Conservation (phyloP, 2,329 filamentous ascomycete genomes). For the Fusarium falciforme region DNA sequence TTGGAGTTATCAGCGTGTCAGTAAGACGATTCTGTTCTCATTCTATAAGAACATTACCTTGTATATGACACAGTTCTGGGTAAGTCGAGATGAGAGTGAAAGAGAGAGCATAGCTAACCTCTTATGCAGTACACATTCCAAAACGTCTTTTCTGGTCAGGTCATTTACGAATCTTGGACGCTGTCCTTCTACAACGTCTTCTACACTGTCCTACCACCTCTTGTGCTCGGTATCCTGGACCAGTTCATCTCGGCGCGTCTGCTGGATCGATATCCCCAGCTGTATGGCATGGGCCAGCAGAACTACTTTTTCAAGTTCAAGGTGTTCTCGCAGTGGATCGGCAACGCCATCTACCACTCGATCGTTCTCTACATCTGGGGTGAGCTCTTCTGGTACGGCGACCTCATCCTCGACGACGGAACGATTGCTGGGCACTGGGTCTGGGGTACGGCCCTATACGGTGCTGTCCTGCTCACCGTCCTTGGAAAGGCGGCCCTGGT, state of each 20-base stretch:
- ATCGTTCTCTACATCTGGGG: slow-evolving; percentile 90
- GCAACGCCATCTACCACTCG: slow-evolving; percentile 95
- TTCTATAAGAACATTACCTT: slow-evolving; percentile 99
- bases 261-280: slow-evolving; percentile 93
- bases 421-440: slow-evolving; percentile 94
- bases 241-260: slow-evolving; percentile 96
- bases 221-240: slow-evolving; percentile 95
- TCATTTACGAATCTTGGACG: slow-evolving; percentile 99
- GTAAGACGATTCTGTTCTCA: slow-evolving; percentile 96
- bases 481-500: slow-evolving; percentile 94
- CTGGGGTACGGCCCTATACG: slow-evolving; percentile 96
- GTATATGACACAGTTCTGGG: slow-evolving; percentile 99
- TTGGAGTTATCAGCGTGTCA: slow-evolving; percentile 97
- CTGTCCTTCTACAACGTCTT: slow-evolving; percentile 99
- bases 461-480: slow-evolving; percentile 90
- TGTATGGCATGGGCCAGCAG: slow-evolving; percentile 92
- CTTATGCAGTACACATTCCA: slow-evolving; percentile 87
- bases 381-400: slow-evolving; percentile 83
- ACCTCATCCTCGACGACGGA: slow-evolving; percentile 83
- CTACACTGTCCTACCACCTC: slow-evolving; percentile 92
- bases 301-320: slow-evolving; percentile 94
- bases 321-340: slow-evolving; percentile 92
- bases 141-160: slow-evolving; percentile 96
- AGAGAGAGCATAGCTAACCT: slow-evolving; percentile 28
- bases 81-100: slow-evolving; percentile 57